A percentile compares a stretch with the other conserved stretches of the same genome.
These are phyloP conservation scores for Tausonia pullulans DNA, from an alignment of 1,284 basidiomycete genomes.

Conservation along the genomic window DNA sequence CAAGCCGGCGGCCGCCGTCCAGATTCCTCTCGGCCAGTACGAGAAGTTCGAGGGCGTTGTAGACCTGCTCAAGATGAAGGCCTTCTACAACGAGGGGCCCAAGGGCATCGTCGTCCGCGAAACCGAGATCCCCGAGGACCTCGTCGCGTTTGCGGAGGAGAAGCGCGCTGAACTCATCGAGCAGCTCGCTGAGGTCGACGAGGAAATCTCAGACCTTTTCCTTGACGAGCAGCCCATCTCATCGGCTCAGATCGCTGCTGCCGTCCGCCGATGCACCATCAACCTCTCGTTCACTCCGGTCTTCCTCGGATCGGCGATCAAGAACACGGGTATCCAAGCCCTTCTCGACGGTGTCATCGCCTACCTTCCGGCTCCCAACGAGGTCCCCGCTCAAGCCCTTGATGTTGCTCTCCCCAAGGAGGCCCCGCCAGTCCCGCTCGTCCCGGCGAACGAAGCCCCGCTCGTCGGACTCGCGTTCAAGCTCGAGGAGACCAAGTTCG, in stretches of 20 bases:
- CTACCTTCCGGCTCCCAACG: constrained; percentile 87
- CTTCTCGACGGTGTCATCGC: constrained; percentile 88
- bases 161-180: constrained; percentile 90
- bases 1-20: constrained; percentile 88
- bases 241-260: constrained; percentile 61
- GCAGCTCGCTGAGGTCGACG: constrained; percentile 90
- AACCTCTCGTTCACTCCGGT: constrained; percentile 88
- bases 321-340: constrained; percentile 93
- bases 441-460: constrained; percentile 71
- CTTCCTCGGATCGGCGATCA: constrained; percentile 93
- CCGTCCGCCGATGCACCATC: constrained; percentile 82
- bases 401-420: constrained; percentile 60
- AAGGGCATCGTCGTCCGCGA: constrained; percentile 83
- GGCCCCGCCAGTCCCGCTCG: constrained; percentile 60
- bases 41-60: constrained; percentile 81
- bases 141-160: constrained; percentile 58
- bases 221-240: constrained; percentile 71
- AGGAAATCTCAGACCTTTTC: constrained; percentile 83
- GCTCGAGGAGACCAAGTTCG: constrained; percentile 93
- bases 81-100: constrained; percentile 85
- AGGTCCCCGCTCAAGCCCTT: constrained; percentile 68
- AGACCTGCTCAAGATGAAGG: constrained; percentile 89
- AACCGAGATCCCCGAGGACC: constrained; percentile 71
- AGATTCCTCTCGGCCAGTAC: constrained; percentile 90
- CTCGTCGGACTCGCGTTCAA: constrained; percentile 96